Evolutionary conservation across 2,329 filamentous ascomycete genomes (phyloP).

Genomic region (Thelonectria discophora): DNA sequence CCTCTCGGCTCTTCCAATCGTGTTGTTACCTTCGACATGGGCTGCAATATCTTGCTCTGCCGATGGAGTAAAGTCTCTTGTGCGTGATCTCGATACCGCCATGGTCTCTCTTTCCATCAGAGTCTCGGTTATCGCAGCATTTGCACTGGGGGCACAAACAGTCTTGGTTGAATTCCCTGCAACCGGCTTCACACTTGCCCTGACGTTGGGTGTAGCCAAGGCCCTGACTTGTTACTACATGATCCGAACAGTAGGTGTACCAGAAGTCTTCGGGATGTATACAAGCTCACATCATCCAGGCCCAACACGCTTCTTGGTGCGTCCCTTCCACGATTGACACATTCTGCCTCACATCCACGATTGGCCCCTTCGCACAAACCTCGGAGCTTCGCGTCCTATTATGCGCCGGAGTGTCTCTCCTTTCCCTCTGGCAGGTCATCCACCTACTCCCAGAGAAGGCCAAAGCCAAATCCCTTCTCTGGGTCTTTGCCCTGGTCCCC

Average conservation of each 20-base stretch:
- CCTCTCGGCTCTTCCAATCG: too few relatives aligned
- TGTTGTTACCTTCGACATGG: too few relatives aligned
- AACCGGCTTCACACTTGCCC: too few relatives aligned
- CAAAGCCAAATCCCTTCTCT: slow-evolving; percentile 42
- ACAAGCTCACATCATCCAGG: slow-evolving; percentile 31
- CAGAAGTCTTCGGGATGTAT: neutral
- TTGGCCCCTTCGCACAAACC: slow-evolving; percentile 39
- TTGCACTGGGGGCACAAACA: too few relatives aligned
- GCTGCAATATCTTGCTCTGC: too few relatives aligned
- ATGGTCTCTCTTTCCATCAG: too few relatives aligned
- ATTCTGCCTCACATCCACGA: too few relatives aligned
- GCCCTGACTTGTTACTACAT: slow-evolving; percentile 48
- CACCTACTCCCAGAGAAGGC: slow-evolving; percentile 44
- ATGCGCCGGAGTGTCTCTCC: slow-evolving; percentile 40
- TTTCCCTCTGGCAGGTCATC: slow-evolving; percentile 46
- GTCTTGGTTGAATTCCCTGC: too few relatives aligned
- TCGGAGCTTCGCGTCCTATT: slow-evolving; percentile 41
- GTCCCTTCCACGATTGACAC: slow-evolving; percentile 1
- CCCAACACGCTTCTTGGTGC: slow-evolving; percentile 46
- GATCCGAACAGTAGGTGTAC: slow-evolving; percentile 43
- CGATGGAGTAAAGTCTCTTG: too few relatives aligned
- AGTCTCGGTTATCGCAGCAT: too few relatives aligned
- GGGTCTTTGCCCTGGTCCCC: slow-evolving; percentile 44
- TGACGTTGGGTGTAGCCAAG: slow-evolving; percentile 42
- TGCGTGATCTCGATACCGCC: too few relatives aligned